Percentiles rank a stretch among this genome's conserved stretches.
These are phyloP conservation scores for Xerophyta viscosa DNA, from an alignment of 106 monocot species.

Conservation along the genomic window DNA sequence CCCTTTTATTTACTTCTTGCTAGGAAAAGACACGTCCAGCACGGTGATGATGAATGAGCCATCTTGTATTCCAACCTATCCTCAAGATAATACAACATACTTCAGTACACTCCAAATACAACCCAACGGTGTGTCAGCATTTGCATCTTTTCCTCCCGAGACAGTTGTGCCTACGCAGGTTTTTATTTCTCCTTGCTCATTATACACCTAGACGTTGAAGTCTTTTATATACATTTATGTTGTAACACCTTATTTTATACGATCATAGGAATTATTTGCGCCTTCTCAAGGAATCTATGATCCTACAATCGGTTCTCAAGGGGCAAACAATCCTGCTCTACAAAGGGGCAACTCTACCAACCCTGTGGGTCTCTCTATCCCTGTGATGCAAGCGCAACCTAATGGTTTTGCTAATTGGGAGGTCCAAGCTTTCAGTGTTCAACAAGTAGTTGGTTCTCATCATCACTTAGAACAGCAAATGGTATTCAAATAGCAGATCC, in stretches of 20 bases:
- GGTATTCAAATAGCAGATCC: slow-evolving; percentile 15
- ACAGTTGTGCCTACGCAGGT: slow-evolving; percentile 36
- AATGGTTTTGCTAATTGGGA: slow-evolving; percentile 35
- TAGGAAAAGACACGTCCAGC: slow-evolving; percentile 14
- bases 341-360: slow-evolving; percentile 23
- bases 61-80: slow-evolving; percentile 22
- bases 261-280: slow-evolving; percentile 30
- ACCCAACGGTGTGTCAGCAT: slow-evolving; percentile 14
- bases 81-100: slow-evolving; percentile 22
- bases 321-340: slow-evolving; percentile 16
- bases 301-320: slow-evolving; percentile 34
- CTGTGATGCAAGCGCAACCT: slow-evolving; percentile 34
- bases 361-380: slow-evolving; percentile 25
- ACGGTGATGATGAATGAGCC: slow-evolving; percentile 25
- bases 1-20: background rate
- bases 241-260: background rate
- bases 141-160: slow-evolving; percentile 30
- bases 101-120: slow-evolving; percentile 20
- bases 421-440: slow-evolving; percentile 25
- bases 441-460: slow-evolving; percentile 16
- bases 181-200: background rate
- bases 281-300: slow-evolving; percentile 39
- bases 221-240: background rate
- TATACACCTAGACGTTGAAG: no score
- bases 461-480: slow-evolving; percentile 27